Evolutionary conservation across 768 basidiomycete species (phyloP).

Genomic region (Pulveroboletus sp.): DNA sequence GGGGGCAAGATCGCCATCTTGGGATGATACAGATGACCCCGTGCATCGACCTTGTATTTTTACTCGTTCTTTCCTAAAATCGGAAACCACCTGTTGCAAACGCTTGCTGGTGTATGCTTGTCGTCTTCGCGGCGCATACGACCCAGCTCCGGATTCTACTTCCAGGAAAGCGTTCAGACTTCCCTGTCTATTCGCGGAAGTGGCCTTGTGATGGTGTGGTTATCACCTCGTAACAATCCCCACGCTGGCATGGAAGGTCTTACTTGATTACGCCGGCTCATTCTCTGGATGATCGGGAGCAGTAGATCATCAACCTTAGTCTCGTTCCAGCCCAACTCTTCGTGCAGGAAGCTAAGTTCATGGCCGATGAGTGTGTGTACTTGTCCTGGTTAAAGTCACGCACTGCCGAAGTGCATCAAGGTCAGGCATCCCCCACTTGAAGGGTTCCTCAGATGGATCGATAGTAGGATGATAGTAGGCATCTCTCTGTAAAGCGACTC

Average conservation of each 20-base stretch:
- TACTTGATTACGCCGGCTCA: constrained; percentile 78
- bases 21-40: constrained; percentile 16
- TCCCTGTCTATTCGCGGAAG: constrained; percentile 69
- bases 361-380: constrained; percentile 11
- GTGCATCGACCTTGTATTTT: constrained; percentile 13
- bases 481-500: constrained; percentile 53
- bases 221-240: not conserved
- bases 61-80: constrained; percentile 56
- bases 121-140: constrained; percentile 70
- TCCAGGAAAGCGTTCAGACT: constrained; percentile 76
- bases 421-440: constrained; percentile 97
- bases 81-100: constrained; percentile 79
- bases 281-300: constrained; percentile 87
- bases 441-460: constrained; percentile 87
- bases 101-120: constrained; percentile 84
- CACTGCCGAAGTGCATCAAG: constrained; percentile 85
- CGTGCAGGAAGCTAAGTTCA: constrained; percentile 54
- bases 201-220: constrained; percentile 36
- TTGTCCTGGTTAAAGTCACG: constrained; percentile 22
- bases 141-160: constrained; percentile 59
- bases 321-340: constrained; percentile 79
- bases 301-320: constrained; percentile 85
- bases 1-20: constrained; percentile 25
- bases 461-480: constrained; percentile 92
- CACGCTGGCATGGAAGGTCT: constrained; percentile 9